These are phyloP conservation scores for Candida argentea DNA, from an alignment of 805 yeast species.

Conservation along the genomic window DNA sequence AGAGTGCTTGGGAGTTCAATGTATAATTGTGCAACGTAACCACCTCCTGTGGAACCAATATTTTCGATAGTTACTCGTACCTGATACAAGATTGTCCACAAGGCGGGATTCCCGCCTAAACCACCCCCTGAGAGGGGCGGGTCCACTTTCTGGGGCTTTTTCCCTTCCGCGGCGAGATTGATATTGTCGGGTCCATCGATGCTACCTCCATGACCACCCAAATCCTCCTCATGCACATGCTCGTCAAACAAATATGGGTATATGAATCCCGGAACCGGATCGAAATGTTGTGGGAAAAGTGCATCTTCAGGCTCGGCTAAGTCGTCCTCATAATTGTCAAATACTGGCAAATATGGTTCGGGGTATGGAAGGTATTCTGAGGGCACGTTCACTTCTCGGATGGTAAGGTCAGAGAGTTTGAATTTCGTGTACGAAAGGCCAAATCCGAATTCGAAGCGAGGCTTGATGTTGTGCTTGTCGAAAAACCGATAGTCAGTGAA, in stretches of 20 bases:
- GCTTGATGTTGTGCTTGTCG: conserved; percentile 44
- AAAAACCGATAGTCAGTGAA: conserved; percentile 49
- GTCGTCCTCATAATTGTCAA: conserved; percentile 33
- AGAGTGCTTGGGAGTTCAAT: conserved; percentile 40
- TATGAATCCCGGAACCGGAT: conserved; percentile 45
- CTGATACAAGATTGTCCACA: conserved; percentile 43
- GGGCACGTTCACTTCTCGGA: conserved; percentile 32
- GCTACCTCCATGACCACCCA: no score
- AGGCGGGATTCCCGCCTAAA: conserved; percentile 49
- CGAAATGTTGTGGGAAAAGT: conserved; percentile 41
- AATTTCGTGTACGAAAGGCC: conserved; percentile 48
- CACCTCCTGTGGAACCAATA: conserved; percentile 36
- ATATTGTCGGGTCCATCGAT: conserved; percentile 25
- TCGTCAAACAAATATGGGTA: conserved; percentile 42
- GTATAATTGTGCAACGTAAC: conserved; percentile 43
- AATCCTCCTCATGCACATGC: conserved; percentile 19
- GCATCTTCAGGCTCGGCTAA: conserved; percentile 47
- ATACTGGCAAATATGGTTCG: conserved; percentile 34
- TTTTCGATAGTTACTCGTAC: conserved; percentile 38
- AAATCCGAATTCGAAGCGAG: conserved; percentile 53
- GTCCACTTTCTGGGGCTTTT: no score
- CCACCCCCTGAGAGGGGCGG: conserved; percentile 41
- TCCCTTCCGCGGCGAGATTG: conserved; percentile 14
- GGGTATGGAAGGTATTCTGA: conserved; percentile 37
- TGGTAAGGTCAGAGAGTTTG: conserved; percentile 23